A percentile compares a stretch with the other conserved stretches of the same genome.
phyloP scores from a whole-genome alignment of 169 alveolate genomes.

The Cryptosporidium canis region DNA sequence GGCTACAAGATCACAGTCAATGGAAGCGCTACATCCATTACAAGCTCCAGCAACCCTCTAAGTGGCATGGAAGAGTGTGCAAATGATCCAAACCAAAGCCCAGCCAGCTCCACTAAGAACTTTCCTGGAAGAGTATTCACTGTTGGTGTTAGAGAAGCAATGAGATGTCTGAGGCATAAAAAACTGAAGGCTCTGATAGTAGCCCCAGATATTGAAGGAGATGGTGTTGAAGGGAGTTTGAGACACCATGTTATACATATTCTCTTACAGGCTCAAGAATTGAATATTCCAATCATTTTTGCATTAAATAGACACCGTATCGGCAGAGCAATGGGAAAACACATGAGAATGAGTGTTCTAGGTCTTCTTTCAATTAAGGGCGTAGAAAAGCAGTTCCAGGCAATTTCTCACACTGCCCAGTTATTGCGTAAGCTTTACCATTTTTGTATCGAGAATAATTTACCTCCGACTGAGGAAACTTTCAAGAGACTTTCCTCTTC shows the following conservation, averaged over 20 bases:
- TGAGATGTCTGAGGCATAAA: constrained; percentile 64
- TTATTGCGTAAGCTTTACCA: constrained; percentile 28
- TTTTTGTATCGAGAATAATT: constrained; percentile 41
- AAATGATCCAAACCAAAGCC: neutral
- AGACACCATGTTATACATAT: constrained; percentile 72
- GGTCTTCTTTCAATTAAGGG: constrained; percentile 71
- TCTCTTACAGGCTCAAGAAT: constrained; percentile 70
- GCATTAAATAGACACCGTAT: constrained; percentile 65
- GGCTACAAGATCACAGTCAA: neutral
- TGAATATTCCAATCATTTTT: constrained; percentile 62
- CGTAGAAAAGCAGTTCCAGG: constrained; percentile 61
- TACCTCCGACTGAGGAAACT: constrained; percentile 70
- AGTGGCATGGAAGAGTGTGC: neutral
- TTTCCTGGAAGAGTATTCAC: constrained; percentile 71
- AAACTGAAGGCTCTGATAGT: constrained; percentile 63
- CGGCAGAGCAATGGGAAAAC: constrained; percentile 74
- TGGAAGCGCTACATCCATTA: constrained; percentile 26
- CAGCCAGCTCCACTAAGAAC: neutral
- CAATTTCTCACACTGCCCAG: constrained; percentile 65
- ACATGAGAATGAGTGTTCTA: constrained; percentile 73
- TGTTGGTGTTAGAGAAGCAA: constrained; percentile 73
- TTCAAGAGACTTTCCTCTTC: constrained; percentile 66
- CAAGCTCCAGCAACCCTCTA: neutral
- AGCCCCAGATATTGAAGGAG: constrained; percentile 72
- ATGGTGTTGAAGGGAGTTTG: constrained; percentile 64